Percentiles rank a stretch among this genome's conserved stretches.
These are phyloP conservation scores for Paracamarosporium sp. DNA, from an alignment of 2,329 filamentous ascomycete species.

Conservation along the genomic window DNA sequence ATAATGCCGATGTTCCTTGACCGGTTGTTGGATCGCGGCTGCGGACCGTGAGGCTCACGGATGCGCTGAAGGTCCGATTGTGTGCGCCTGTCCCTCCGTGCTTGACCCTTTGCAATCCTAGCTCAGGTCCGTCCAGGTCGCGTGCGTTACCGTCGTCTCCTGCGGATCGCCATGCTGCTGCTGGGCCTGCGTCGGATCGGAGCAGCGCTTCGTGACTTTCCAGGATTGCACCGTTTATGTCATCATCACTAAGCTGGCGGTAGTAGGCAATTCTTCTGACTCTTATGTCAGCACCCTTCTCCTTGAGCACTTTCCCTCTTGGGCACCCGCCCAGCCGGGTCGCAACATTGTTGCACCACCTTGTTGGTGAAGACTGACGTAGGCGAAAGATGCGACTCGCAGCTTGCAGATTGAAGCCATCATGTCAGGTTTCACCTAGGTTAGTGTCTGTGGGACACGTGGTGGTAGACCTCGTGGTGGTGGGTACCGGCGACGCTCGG, in stretches of 20 bases:
- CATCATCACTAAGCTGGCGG: not conserved
- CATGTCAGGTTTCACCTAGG: not conserved
- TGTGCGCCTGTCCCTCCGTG: not conserved
- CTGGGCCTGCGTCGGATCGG: not conserved
- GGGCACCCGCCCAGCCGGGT: too few relatives aligned
- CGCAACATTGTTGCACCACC: not conserved
- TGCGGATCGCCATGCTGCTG: not conserved
- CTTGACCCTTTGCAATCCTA: not conserved
- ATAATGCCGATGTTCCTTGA: not conserved
- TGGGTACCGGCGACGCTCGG: not conserved
- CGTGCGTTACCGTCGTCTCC: not conserved
- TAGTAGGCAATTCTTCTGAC: not conserved
- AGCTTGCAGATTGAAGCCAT: not conserved
- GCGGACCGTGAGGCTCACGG: conserved; percentile 2
- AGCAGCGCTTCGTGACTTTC: not conserved
- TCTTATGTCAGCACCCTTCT: not conserved
- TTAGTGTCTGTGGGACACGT: not conserved
- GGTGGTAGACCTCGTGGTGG: not conserved
- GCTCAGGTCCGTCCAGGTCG: not conserved
- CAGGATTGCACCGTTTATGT: not conserved
- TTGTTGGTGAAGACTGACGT: not conserved
- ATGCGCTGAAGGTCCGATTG: not conserved
- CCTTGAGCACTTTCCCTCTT: too few relatives aligned
- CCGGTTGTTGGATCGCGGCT: not conserved
- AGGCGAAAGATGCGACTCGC: not conserved